Percentiles rank a stretch among this genome's conserved stretches.
phyloP scores from a whole-genome alignment of 257 asterid species.

The Lithospermum erythrorhizon region DNA sequence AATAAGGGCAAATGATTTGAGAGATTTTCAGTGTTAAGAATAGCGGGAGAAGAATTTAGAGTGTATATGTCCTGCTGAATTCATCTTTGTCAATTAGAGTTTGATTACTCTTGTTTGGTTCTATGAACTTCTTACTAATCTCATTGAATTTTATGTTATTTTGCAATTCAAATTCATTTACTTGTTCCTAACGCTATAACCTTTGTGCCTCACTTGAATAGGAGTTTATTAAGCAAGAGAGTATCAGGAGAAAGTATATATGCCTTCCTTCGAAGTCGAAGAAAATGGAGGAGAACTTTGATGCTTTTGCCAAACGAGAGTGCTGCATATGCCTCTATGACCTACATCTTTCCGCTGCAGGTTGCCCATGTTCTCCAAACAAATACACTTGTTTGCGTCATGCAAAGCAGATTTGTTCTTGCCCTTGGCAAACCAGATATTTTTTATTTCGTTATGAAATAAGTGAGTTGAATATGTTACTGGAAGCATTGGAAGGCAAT shows the following conservation, averaged over 20 bases:
- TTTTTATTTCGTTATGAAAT: conserved; percentile 33
- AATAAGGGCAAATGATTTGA: too few species aligned
- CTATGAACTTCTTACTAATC: neutral
- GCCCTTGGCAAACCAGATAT: conserved; percentile 39
- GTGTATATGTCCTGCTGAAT: neutral
- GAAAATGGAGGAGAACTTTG: conserved; percentile 30
- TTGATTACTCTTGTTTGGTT: neutral
- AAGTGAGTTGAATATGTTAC: conserved; percentile 39
- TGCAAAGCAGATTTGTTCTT: conserved; percentile 51
- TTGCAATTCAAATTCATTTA: neutral
- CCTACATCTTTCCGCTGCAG: conserved; percentile 51
- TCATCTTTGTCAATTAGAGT: neutral
- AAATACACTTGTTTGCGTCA: conserved; percentile 49
- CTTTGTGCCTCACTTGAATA: conserved; percentile 12
- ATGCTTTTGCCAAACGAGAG: conserved; percentile 30
- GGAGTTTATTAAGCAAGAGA: conserved; percentile 50
- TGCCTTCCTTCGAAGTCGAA: conserved; percentile 22
- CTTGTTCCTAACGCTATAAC: neutral
- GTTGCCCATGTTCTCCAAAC: conserved; percentile 59
- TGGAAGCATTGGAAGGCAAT: conserved; percentile 63
- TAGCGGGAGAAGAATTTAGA: too few species aligned
- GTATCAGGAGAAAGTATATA: conserved; percentile 35
- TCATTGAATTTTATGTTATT: neutral
- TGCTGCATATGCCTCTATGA: conserved; percentile 59
- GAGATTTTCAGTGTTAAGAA: too few species aligned